Percentiles rank a stretch among this genome's conserved stretches.
Evolutionary conservation across 1,284 basidiomycete genomes (phyloP).

Genomic region (Veloboletus limbatus): DNA sequence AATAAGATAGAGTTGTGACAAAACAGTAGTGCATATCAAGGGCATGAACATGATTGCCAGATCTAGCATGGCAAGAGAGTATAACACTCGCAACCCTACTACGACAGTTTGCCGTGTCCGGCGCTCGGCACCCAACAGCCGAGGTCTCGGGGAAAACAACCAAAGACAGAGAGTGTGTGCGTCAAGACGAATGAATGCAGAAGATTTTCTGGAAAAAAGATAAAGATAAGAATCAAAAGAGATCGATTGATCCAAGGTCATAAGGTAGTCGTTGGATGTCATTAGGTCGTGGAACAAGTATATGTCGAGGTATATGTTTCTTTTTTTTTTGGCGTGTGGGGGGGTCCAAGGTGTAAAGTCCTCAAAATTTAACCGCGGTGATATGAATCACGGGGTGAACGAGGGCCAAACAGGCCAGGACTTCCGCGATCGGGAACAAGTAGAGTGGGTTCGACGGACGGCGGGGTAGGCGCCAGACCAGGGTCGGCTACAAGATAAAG

Average conservation of each 20-base stretch:
- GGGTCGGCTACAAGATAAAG: conserved; percentile 43
- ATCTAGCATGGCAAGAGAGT: background rate
- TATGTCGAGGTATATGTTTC: background rate
- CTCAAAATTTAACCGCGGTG: conserved; percentile 10
- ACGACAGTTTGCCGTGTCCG: background rate
- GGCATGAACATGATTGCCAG: background rate
- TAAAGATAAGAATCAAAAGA: conserved; percentile 27
- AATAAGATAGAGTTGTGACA: conserved; percentile 9
- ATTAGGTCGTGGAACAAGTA: background rate
- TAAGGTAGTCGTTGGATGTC: conserved; percentile 21
- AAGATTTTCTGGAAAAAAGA: conserved; percentile 11
- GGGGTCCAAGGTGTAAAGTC: background rate
- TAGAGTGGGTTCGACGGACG: conserved; percentile 48
- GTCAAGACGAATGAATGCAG: conserved; percentile 1
- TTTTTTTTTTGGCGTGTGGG: background rate
- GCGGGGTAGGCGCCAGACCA: conserved; percentile 46
- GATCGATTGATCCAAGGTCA: conserved; percentile 14
- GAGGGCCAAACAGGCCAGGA: conserved; percentile 65
- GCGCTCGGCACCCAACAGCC: background rate
- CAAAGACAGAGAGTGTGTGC: conserved; percentile 1
- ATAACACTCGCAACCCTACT: no score
- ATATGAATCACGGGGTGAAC: conserved; percentile 47
- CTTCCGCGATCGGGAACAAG: conserved; percentile 52
- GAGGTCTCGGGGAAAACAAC: background rate
- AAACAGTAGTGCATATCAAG: background rate